Evolutionary conservation across 78 protist genomes (phyloP), one percentile per base, ranked within the genome.

Genomic region (Dictyostelium purpureum): DNA sequence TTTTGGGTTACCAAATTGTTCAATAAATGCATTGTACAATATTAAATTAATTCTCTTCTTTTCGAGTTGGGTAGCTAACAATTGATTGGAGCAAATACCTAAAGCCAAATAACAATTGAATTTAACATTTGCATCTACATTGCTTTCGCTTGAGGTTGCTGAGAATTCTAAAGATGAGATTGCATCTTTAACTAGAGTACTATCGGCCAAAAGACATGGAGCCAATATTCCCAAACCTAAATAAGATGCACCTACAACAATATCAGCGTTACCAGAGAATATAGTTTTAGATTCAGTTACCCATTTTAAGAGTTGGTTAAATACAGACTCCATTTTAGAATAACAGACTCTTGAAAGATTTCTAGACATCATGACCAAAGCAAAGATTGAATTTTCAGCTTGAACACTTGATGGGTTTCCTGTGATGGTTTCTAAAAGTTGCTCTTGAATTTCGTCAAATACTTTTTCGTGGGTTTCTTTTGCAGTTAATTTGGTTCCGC

Each of bases 341-440:
- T 85, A 85, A 43, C 79, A 70, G 10, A 43, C n/a, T 51, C 33
- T 43, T 6, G 73, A 67, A 2, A 59, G 35, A 11, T 38, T 42
- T 33, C 40, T 52, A 9, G 76, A 81, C 7, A 85, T 43, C 4
- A 45, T 33, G 6, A 61, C 69, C 28, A 85, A 35, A 21, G 82
- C 80, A n/a, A 52, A 54, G 0, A 85, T 66, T 28, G 66, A 26
- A 35, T 85, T 85, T n/a, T 73, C 92, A 26, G 70, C 51, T 81
- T 81, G 67, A 11, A 37, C 19, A 26, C 16, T 7, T 52, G 70
- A 67, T 12, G 52, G 49, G 40, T 66, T 14, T 12, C 38, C 33
- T 6, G 1, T 38, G 0, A 81, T 35, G n/a, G 21, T 24, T 16
- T 66, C 67, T 12, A 69, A 19, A 7, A 81, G 33, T 2, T 18